Conservation (phyloP, 805 yeast genomes). For the Tetrapisispora phaffii region DNA sequence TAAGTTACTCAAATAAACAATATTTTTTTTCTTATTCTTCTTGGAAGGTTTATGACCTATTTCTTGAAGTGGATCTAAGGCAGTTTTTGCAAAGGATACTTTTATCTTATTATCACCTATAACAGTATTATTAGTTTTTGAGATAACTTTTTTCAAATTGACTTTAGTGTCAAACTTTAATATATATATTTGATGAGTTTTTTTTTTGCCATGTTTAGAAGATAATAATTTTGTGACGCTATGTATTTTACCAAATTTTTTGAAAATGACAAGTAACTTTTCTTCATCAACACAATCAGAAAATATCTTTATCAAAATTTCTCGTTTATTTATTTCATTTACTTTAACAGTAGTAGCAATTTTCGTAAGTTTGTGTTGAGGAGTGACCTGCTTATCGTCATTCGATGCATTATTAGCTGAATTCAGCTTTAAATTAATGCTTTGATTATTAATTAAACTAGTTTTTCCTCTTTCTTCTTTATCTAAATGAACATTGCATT, state of each 20-base stretch:
- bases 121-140: neutral
- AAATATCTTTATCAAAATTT: conserved; percentile 20
- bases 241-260: conserved; percentile 21
- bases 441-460: neutral
- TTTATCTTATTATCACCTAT: neutral
- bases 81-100: neutral
- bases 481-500: conserved; percentile 32
- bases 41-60: neutral
- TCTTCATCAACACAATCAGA: conserved; percentile 18
- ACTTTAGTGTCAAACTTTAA: neutral
- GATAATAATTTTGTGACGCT: conserved; percentile 5
- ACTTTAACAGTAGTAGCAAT: neutral
- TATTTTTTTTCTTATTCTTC: neutral
- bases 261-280: conserved; percentile 17
- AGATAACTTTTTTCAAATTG: neutral
- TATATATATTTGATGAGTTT: neutral
- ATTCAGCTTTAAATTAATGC: neutral
- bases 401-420: neutral
- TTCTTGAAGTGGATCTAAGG: too few relatives aligned
- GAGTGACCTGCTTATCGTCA: neutral
- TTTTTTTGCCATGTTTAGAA: neutral
- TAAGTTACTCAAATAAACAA: conserved; percentile 18
- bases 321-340: conserved; percentile 1
- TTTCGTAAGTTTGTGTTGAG: neutral
- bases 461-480: conserved; percentile 3